These are phyloP conservation scores for Entamoeba dispar DNA, from an alignment of 208 protist species.

Conservation along the genomic window DNA sequence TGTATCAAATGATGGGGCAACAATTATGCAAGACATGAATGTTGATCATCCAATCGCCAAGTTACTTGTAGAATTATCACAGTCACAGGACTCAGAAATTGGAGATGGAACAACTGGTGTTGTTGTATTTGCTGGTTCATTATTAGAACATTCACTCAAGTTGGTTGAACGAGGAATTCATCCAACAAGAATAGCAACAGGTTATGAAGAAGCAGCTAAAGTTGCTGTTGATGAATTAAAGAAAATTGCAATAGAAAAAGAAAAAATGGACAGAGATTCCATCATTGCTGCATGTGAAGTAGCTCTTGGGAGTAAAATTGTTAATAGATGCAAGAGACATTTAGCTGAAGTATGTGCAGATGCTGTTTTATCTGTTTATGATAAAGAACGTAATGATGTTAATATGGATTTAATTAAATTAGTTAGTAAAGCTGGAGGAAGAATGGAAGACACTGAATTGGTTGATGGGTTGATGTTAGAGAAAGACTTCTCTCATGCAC, in stretches of 20 bases:
- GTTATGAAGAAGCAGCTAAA: conserved; percentile 81
- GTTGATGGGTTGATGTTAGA: conserved; percentile 24
- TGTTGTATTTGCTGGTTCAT: conserved; percentile 83
- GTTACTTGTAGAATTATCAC: conserved; percentile 94
- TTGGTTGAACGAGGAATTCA: conserved; percentile 92
- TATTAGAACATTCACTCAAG: conserved; percentile 77
- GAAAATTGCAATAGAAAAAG: conserved; percentile 51
- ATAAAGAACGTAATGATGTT: conserved; percentile 89
- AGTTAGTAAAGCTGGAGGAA: conserved; percentile 54
- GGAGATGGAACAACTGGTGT: conserved; percentile 99
- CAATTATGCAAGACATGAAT: conserved; percentile 64
- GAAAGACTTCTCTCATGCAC: conserved; percentile 9
- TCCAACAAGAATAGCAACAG: conserved; percentile 86
- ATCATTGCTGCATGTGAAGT: conserved; percentile 83
- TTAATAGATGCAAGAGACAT: conserved; percentile 74
- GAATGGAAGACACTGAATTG: conserved; percentile 24
- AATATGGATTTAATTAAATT: conserved; percentile 99
- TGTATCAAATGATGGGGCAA: conserved; percentile 97
- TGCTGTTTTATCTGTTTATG: conserved; percentile 87
- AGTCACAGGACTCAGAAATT: conserved; percentile 97
- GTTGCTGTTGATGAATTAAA: conserved; percentile 71
- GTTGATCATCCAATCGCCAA: conserved; percentile 94
- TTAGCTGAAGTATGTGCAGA: conserved; percentile 93
- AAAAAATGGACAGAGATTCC: conserved; percentile 44
- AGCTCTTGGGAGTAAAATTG: conserved; percentile 91